Evolutionary conservation across 352 stramenopile species (phyloP).

Genomic region (Blastocystis hominis): DNA sequence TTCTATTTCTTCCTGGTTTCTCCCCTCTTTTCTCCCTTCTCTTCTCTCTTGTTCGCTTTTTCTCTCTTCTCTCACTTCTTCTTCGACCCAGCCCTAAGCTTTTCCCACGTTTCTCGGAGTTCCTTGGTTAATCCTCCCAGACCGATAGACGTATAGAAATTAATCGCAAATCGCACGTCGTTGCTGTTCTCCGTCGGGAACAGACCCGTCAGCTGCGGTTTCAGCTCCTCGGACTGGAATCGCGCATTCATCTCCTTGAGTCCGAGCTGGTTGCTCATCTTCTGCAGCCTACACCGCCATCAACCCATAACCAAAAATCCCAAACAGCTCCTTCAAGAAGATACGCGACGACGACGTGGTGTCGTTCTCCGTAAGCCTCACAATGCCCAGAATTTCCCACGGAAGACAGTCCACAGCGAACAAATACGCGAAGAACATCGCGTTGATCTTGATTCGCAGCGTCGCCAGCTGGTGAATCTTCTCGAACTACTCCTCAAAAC

Average conservation of each 20-base stretch:
- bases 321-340: conserved; percentile 97
- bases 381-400: conserved; percentile 89
- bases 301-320: too few species aligned
- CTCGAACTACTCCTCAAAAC: background rate
- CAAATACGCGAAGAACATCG: conserved; percentile 86
- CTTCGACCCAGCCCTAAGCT: background rate
- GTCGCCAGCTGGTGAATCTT: conserved; percentile 74
- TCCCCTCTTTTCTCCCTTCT: too few species aligned
- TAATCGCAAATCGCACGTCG: conserved; percentile 96
- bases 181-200: conserved; percentile 87
- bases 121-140: conserved; percentile 82
- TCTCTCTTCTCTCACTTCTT: too few species aligned
- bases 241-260: conserved; percentile 85
- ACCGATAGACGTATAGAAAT: conserved; percentile 98
- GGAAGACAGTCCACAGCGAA: conserved; percentile 90
- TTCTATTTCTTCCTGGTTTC: too few species aligned
- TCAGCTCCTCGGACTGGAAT: conserved; percentile 81
- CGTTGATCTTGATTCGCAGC: conserved; percentile 76
- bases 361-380: conserved; percentile 93
- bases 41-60: too few species aligned
- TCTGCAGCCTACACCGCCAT: conserved; percentile 66
- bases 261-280: conserved; percentile 89
- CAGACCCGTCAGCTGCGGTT: conserved; percentile 80
- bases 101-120: conserved; percentile 3
- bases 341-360: conserved; percentile 96